Base-by-base conservation (phyloP, 495 filamentous ascomycete genomes). In the Penicillium argentinense region DNA sequence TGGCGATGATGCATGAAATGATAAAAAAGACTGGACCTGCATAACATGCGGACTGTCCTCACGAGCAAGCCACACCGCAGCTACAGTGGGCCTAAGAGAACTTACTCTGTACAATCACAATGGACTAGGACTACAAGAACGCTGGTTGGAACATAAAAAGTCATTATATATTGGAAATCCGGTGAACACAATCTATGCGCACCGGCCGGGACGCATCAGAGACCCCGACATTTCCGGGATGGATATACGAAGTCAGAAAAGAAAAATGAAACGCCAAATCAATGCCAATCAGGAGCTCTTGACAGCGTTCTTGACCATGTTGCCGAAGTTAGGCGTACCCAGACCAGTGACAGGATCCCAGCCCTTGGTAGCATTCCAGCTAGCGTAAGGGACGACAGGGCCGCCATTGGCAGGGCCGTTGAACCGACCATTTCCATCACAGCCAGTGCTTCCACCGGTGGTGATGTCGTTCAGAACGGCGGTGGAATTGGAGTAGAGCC, bases 261-360 rank as follows among this genome's bases (percentile, higher is more conserved):
- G 11, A 1, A 12, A 18, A 11, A 12, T 11, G 9, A 7, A 36
- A 3, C 18, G 13, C 3, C 5, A 33, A 21, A 36, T 36, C 14
- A 33, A 36, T 21, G 33, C 16, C 21, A 8, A 36, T 17, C 21
- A 12, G 16, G 33, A 36, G 33, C 33, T 36, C 33, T 36, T 36
- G 16, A 36, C 33, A 5, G 63, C 64, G 41, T 66, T 12, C 33
- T 66, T 53, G 52, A 58, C 27, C 68, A 80, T 51, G 47, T 60
- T 47, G 42, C 43, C 50, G 51, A 76, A 76, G 43, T 74, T 51
- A 2, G 81, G 80, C 5, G 81, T 82, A 1, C 81, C 81, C 34
- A 77, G 66, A 12, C 80, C 81, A 14, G 80, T 76, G 1, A 83
- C 81, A 7, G 82, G 73, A 62, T 85, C 81, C 81, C 81, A 84